A percentile compares a stretch with the other conserved stretches of the same genome.
Evolutionary conservation across 768 basidiomycete species (phyloP).

Genomic region (Lepiota venenata): DNA sequence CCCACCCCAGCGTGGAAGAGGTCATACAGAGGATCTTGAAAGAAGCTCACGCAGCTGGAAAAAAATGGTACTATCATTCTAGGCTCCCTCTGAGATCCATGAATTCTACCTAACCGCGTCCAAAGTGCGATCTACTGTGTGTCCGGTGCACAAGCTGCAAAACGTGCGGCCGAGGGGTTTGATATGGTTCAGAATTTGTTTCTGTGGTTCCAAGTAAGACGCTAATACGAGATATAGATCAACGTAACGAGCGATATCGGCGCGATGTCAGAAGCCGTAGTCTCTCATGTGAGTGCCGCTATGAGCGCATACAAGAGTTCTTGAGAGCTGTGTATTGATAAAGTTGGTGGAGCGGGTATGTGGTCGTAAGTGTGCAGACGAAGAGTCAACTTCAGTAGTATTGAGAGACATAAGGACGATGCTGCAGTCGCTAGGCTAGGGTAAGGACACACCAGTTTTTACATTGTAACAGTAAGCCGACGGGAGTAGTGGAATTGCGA

Average conservation of each 20-base stretch:
- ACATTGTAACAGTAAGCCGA: too few relatives aligned
- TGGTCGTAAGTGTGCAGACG: background rate
- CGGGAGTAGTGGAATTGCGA: too few relatives aligned
- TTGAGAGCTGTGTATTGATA: background rate
- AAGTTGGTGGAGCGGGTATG: background rate
- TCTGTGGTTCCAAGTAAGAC: background rate
- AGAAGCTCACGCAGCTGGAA: conserved; percentile 47
- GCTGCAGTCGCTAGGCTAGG: too few relatives aligned
- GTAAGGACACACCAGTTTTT: too few relatives aligned
- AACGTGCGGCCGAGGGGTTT: conserved; percentile 23
- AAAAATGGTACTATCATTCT: conserved; percentile 54
- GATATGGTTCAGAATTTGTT: conserved; percentile 21
- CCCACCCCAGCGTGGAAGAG: conserved; percentile 60
- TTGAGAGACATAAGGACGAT: too few relatives aligned
- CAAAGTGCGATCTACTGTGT: conserved; percentile 25
- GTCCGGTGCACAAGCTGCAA: conserved; percentile 23
- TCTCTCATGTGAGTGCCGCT: conserved; percentile 22
- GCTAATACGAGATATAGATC: conserved; percentile 32
- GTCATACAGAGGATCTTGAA: conserved; percentile 52
- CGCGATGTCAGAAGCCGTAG: conserved; percentile 37
- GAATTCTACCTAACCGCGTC: background rate
- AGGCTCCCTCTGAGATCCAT: background rate
- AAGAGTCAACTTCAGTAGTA: too few relatives aligned
- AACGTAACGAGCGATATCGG: conserved; percentile 44
- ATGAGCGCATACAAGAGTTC: background rate